These are phyloP conservation scores for Oxalis stricta DNA, from an alignment of 441 rosid species.

Conservation along the genomic window DNA sequence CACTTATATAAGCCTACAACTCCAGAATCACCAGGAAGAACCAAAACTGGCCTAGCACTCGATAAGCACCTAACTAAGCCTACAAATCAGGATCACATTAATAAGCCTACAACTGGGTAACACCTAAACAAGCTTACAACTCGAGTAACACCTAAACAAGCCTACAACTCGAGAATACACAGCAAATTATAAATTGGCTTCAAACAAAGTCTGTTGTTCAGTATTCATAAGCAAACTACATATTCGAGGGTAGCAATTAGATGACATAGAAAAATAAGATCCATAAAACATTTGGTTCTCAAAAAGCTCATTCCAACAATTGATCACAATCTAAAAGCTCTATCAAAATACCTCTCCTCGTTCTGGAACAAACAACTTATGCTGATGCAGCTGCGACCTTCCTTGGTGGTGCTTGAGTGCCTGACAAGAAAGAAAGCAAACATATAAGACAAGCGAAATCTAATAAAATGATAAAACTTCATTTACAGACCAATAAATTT, in stretches of 20 bases:
- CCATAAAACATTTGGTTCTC: slow-evolving; percentile 6
- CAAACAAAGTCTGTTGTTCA: no score
- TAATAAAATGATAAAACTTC: neutral
- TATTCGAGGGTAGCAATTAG: slow-evolving; percentile 6
- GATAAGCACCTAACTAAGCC: no score
- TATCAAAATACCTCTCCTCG: slow-evolving; percentile 3
- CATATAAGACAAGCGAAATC: neutral
- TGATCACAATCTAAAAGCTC: slow-evolving; percentile 8
- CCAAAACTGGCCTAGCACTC: no score
- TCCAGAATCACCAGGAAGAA: no score
- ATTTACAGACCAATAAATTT: neutral
- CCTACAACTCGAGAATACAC: neutral
- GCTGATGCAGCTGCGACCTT: slow-evolving; percentile 50
- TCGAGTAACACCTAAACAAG: neutral
- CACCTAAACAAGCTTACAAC: no score
- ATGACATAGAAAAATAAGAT: slow-evolving; percentile 7
- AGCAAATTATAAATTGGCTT: neutral
- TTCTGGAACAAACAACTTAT: slow-evolving; percentile 14
- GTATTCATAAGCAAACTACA: slow-evolving; percentile 16
- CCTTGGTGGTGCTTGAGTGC: slow-evolving; percentile 67
- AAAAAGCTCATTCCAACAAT: slow-evolving; percentile 10
- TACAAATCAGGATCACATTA: no score
- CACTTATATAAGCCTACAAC: no score
- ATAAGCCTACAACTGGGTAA: no score
- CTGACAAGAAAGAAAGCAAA: slow-evolving; percentile 14